These are phyloP conservation scores for Phytopythium montanum DNA, from an alignment of 352 stramenopile genomes.

Conservation along the genomic window DNA sequence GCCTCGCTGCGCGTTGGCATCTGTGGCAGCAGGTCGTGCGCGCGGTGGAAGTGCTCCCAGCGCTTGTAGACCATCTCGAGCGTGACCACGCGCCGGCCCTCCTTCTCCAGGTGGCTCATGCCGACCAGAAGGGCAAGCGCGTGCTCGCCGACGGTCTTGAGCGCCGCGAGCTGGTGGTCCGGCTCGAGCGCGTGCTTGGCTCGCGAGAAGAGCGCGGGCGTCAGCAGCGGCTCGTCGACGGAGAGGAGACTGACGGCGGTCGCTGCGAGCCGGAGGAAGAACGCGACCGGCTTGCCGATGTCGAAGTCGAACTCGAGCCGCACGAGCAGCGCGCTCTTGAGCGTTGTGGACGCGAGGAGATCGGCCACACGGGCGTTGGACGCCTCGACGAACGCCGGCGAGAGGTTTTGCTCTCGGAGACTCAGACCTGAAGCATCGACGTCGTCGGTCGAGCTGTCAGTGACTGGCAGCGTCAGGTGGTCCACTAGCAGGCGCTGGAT, in stretches of 20 bases:
- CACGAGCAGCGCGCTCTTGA: constrained; percentile 30
- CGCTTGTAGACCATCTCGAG: constrained; percentile 83
- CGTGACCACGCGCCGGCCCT: constrained; percentile 60
- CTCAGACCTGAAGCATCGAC: constrained; percentile 7
- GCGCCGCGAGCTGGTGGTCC: constrained; percentile 67
- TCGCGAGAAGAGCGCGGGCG: constrained; percentile 34
- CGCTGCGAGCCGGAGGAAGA: constrained; percentile 60
- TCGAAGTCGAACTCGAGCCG: constrained; percentile 78
- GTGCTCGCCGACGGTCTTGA: constrained; percentile 60
- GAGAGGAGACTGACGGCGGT: constrained; percentile 49
- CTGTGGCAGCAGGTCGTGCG: constrained; percentile 63
- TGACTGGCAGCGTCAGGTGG: constrained; percentile 31
- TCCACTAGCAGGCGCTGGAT: constrained; percentile 41
- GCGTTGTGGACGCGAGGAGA: constrained; percentile 26
- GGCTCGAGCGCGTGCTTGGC: constrained; percentile 64
- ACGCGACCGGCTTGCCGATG: constrained; percentile 57
- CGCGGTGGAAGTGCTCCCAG: constrained; percentile 77
- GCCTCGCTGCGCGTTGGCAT: constrained; percentile 67
- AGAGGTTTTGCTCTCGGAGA: neutral
- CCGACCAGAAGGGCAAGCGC: constrained; percentile 73
- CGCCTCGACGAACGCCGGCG: constrained; percentile 22
- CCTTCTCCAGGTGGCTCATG: constrained; percentile 75
- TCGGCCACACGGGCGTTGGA: constrained; percentile 44
- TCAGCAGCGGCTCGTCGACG: constrained; percentile 30
- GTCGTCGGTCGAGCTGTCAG: constrained; percentile 21